These are phyloP conservation scores for Lathyrus oleraceus DNA, from an alignment of 306 rosid genomes.

Conservation along the genomic window DNA sequence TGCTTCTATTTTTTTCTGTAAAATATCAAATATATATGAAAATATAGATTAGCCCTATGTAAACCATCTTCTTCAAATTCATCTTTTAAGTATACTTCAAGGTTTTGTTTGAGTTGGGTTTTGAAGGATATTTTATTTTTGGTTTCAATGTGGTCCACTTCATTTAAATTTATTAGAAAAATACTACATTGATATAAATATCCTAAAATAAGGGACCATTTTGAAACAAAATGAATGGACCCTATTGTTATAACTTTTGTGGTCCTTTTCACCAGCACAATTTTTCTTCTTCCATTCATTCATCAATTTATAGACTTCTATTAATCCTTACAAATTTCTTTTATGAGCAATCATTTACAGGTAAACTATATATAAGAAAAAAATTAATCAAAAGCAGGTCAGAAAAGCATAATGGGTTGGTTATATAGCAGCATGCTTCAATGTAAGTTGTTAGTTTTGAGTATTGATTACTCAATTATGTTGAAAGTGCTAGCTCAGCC, in stretches of 20 bases:
- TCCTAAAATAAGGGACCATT: not conserved
- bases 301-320: conserved; percentile 29
- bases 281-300: not conserved
- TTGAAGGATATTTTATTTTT: too few species aligned
- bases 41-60: too few species aligned
- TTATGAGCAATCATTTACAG: conserved; percentile 62
- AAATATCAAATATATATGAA: too few species aligned
- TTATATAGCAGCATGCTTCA: conserved; percentile 45
- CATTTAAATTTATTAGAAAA: not conserved
- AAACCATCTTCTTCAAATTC: too few species aligned
- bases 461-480: conserved; percentile 52
- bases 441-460: conserved; percentile 54
- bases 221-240: not conserved
- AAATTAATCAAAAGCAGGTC: not conserved
- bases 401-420: conserved; percentile 41
- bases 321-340: conserved; percentile 38
- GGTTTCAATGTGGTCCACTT: not conserved
- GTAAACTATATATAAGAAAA: conserved; percentile 29
- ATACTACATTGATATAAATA: not conserved
- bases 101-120: too few species aligned
- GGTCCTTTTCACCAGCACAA: not conserved
- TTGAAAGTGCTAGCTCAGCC: conserved; percentile 94
- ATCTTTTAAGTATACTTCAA: too few species aligned
- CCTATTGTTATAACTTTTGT: not conserved
- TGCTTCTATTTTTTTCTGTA: too few species aligned